A percentile compares a stretch with the other conserved stretches of the same genome.
Conservation (phyloP, 352 stramenopile genomes). For the Phytophthora quininea region DNA sequence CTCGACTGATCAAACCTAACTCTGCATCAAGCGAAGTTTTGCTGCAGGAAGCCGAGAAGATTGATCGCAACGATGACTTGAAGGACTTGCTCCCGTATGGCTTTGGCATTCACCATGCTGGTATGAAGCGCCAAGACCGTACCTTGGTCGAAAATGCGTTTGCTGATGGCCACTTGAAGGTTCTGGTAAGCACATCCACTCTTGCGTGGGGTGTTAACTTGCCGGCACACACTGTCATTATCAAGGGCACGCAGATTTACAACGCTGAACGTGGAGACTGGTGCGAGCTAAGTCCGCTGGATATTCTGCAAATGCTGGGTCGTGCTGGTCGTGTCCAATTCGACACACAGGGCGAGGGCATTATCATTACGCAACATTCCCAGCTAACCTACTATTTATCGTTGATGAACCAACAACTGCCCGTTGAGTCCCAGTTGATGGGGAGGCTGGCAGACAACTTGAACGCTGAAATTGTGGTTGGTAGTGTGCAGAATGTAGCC, state of each 20-base stretch:
- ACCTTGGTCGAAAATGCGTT: constrained; percentile 99
- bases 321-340: constrained; percentile 98
- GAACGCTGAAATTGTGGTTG: constrained; percentile 99
- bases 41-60: constrained; percentile 91
- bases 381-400: constrained; percentile 99
- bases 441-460: constrained; percentile 96
- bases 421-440: constrained; percentile 99
- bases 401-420: constrained; percentile 99
- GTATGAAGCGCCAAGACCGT: constrained; percentile 97
- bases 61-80: constrained; percentile 96
- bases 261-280: constrained; percentile 97
- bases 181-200: constrained; percentile 98
- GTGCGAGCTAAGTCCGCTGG: constrained; percentile 97
- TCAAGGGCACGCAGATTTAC: constrained; percentile 99
- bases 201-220: constrained; percentile 99
- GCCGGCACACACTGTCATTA: constrained; percentile 99
- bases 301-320: constrained; percentile 99
- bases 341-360: constrained; percentile 97
- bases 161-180: constrained; percentile 95
- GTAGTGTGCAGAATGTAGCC: constrained; percentile 93
- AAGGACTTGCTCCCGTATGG: constrained; percentile 99
- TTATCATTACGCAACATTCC: constrained; percentile 99
- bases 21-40: constrained; percentile 93
- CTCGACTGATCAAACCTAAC: constrained; percentile 89
- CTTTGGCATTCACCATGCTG: constrained; percentile 99